A percentile compares a stretch with the other conserved stretches of the same genome.
Evolutionary conservation across 768 basidiomycete species (phyloP).

Genomic region (Agaricus blazei): DNA sequence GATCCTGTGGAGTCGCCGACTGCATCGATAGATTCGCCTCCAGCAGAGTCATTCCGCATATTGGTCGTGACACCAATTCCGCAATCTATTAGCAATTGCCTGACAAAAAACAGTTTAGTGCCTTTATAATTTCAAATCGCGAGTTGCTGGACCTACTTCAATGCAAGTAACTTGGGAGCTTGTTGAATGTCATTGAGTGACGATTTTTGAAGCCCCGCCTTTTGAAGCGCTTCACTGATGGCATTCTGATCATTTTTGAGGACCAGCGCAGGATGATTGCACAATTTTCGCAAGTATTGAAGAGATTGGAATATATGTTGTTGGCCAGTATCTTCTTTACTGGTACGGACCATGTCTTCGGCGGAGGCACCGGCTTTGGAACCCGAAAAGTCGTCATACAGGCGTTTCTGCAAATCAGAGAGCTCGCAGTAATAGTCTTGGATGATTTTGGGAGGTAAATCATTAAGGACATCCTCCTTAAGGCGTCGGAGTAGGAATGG

Average conservation of each 20-base stretch:
- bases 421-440: conserved; percentile 99
- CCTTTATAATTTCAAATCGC: background rate
- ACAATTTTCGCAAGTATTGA: conserved; percentile 94
- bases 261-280: conserved; percentile 94
- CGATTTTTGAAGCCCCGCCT: conserved; percentile 40
- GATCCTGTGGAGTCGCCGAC: conserved; percentile 47
- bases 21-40: conserved; percentile 64
- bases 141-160: conserved; percentile 54
- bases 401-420: conserved; percentile 86
- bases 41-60: conserved; percentile 46
- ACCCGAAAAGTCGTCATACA: conserved; percentile 91
- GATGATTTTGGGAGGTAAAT: conserved; percentile 98
- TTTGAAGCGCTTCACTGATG: conserved; percentile 50
- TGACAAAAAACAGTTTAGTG: conserved; percentile 22
- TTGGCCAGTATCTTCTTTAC: conserved; percentile 43
- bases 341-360: conserved; percentile 56
- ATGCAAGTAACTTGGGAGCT: conserved; percentile 89
- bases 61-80: conserved; percentile 70
- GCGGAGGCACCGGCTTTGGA: conserved; percentile 65
- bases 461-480: conserved; percentile 95
- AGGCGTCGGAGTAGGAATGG: conserved; percentile 94
- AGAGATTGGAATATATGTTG: conserved; percentile 95
- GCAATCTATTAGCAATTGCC: conserved; percentile 91
- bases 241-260: conserved; percentile 69
- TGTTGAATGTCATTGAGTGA: conserved; percentile 77